Evolutionary conservation across 1,139 yeast species (phyloP), one percentile per base, ranked within the genome.

Genomic region (Taiozyma sp.): DNA sequence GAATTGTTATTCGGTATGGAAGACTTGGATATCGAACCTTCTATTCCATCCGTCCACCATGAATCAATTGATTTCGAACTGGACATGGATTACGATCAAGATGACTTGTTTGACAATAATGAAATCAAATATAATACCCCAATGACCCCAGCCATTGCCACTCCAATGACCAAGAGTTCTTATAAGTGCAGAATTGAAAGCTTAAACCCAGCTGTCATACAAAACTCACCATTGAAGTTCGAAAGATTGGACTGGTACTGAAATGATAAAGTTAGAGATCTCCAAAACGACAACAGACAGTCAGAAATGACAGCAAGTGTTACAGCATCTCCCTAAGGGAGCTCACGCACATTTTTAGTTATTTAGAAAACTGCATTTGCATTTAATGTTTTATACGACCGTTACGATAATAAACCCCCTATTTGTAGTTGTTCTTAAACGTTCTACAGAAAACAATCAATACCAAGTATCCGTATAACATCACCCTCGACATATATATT

Each of bases 1-100:
- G 56, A 53, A 6, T 36, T 53, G 32, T 32, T 53, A 23, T 53
- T 53, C 39, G 56, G 56, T 23, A 42, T 53, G 44, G 56, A 53
- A 16, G 56, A 53, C 29, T 45, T 43, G 9, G 30, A 28, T 4
- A 45, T 16, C 9, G 28, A 23, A n/a, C 16, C 28, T 5, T 22
- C 28, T 7, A 40, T 14, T 13, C 28, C 16, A 13, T 24, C 27
- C 13, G 19, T 16, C 10, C 29, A 23, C 8, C 24, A 40, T 24
- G 29, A 40, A 23, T 8, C 16, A 4, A 40, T 16, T 40, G 29
- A 40, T 23, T 22, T 22, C 12, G 43, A 14, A 23, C 7, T 44
- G 5, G 14, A 12, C 27, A 6, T 22, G 19, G 42, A 34, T 12
- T 23, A 29, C n/a, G 42, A 14, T n/a, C 14, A 29, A 10, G 42